Conservation (phyloP, 768 basidiomycete genomes). For the Terana coerulea region DNA sequence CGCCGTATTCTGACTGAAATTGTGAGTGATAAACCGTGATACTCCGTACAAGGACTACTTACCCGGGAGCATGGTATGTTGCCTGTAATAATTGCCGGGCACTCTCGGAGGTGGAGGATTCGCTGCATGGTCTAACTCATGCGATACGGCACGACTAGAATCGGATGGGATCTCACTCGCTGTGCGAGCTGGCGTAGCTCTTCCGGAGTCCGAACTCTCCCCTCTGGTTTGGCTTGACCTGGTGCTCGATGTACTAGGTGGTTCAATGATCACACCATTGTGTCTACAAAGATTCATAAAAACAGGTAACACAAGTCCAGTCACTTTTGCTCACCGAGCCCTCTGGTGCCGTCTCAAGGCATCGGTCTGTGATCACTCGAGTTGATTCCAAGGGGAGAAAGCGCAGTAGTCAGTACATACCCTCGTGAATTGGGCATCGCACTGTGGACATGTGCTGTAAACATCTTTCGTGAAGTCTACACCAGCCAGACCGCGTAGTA, state of each 20-base stretch:
- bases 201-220: neutral
- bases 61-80: constrained; percentile 53
- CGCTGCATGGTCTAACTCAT: constrained; percentile 22
- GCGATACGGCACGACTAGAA: no score
- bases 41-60: constrained; percentile 21
- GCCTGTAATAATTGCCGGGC: constrained; percentile 63
- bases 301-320: no score
- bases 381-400: neutral
- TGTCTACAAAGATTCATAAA: constrained; percentile 52
- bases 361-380: constrained; percentile 54
- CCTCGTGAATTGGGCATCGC: constrained; percentile 76
- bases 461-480: constrained; percentile 7
- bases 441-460: constrained; percentile 68
- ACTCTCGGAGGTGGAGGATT: constrained; percentile 35
- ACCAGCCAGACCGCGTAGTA: constrained; percentile 23
- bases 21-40: no score
- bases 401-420: constrained; percentile 34
- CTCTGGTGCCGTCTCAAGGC: constrained; percentile 78
- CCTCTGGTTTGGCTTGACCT: neutral
- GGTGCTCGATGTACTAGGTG: constrained; percentile 23
- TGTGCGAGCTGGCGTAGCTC: constrained; percentile 4
- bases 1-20: neutral
- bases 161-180: neutral
- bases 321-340: constrained; percentile 61
- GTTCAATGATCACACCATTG: constrained; percentile 64